phyloP scores from a whole-genome alignment of 495 filamentous ascomycete species.

The Podospora fimiseda region DNA sequence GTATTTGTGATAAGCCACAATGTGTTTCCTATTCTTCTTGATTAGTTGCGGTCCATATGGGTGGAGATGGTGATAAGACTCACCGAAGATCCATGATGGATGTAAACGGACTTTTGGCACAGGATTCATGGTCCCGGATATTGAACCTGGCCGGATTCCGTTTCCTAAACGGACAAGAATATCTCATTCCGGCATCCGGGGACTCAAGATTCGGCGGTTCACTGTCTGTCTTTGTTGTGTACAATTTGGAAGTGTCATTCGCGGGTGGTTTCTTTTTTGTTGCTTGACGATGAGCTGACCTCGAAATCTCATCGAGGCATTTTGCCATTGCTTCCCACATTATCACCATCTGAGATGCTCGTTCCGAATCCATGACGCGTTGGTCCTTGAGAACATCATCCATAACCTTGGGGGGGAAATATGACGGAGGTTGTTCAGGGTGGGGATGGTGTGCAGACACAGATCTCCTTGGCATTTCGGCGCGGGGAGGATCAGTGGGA shows the following conservation, averaged over 20 bases:
- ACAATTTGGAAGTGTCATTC: neutral
- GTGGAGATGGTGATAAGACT: neutral
- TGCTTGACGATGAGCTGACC: neutral
- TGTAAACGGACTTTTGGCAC: conserved; percentile 21
- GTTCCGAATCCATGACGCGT: neutral
- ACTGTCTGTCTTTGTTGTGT: neutral
- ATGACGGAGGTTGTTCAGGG: neutral
- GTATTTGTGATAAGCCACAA: conserved; percentile 12
- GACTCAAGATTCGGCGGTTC: neutral
- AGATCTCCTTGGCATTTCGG: neutral
- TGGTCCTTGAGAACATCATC: neutral
- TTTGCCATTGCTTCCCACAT: conserved; percentile 6
- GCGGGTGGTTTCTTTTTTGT: neutral
- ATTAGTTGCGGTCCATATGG: too few relatives aligned
- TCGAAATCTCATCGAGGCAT: conserved; percentile 5
- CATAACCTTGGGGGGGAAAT: neutral
- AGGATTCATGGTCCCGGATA: conserved; percentile 27
- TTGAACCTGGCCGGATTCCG: conserved; percentile 36
- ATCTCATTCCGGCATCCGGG: neutral
- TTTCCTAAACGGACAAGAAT: conserved; percentile 32
- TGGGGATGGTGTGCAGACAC: neutral
- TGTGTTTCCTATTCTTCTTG: conserved; percentile 20
- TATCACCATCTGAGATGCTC: neutral
- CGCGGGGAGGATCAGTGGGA: neutral
- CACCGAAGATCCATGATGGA: conserved; percentile 21